Conservation (phyloP, 2,329 filamentous ascomycete species). For the Penicillium olsonii region DNA sequence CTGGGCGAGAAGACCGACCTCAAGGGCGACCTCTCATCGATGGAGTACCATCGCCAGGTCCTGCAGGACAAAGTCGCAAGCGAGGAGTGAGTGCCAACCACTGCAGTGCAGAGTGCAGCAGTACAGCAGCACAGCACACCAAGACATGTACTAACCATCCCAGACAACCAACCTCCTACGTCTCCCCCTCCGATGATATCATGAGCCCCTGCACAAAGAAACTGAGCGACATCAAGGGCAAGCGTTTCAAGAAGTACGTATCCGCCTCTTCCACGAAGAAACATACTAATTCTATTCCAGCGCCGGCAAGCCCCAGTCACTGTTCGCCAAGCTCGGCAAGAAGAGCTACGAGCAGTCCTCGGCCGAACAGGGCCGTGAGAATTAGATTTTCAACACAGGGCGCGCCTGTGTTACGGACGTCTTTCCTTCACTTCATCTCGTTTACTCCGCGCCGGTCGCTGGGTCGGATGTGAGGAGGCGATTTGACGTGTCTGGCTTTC, state of each 20-base stretch:
- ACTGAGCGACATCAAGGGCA: constrained; percentile 51
- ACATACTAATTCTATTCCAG: constrained; percentile 22
- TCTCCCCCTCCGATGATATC: constrained; percentile 53
- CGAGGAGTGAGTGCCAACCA: constrained; percentile 36
- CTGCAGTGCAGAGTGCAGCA: too few species aligned
- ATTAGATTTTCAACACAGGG: constrained; percentile 11
- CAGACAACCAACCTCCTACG: constrained; percentile 39
- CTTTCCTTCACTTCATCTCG: constrained; percentile 9
- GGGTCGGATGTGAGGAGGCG: constrained; percentile 9
- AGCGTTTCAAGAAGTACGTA: constrained; percentile 51
- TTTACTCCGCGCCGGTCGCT: constrained; percentile 16
- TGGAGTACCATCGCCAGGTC: constrained; percentile 47
- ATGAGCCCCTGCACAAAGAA: constrained; percentile 55
- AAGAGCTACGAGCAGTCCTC: constrained; percentile 46
- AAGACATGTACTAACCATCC: constrained; percentile 30
- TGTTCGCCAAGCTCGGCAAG: constrained; percentile 50
- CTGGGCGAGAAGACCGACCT: constrained; percentile 35
- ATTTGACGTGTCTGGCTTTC: constrained; percentile 9
- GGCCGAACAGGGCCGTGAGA: constrained; percentile 17
- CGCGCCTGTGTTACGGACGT: not conserved
- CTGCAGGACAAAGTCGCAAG: constrained; percentile 44
- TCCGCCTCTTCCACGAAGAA: too few species aligned
- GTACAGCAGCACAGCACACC: too few species aligned
- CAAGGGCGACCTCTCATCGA: constrained; percentile 39
- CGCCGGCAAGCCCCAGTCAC: constrained; percentile 45